A percentile compares a stretch with the other conserved stretches of the same genome.
Evolutionary conservation across 1,284 basidiomycete species (phyloP).

Genomic region (Ustilago vetiveriae): DNA sequence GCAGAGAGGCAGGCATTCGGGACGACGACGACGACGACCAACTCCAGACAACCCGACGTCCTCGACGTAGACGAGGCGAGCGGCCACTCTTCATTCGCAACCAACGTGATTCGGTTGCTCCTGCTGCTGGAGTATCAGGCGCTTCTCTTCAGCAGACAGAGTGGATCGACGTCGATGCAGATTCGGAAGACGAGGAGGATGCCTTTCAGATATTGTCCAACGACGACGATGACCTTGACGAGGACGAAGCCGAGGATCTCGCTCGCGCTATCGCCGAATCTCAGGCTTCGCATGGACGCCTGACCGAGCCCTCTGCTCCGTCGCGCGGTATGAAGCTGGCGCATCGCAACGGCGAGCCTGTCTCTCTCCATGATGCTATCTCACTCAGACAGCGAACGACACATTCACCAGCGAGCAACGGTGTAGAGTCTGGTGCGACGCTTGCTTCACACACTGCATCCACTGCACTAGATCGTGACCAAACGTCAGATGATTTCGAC

Average conservation of each 20-base stretch:
- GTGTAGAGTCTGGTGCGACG: not conserved
- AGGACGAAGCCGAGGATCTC: constrained; percentile 56
- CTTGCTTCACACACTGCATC: not conserved
- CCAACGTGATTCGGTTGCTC: too few species aligned
- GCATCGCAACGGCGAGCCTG: constrained; percentile 27
- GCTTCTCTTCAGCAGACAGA: constrained; percentile 9
- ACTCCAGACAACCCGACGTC: constrained; percentile 8
- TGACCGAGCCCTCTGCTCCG: not conserved
- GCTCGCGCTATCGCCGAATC: constrained; percentile 50
- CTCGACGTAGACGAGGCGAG: constrained; percentile 21
- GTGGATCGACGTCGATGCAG: constrained; percentile 42
- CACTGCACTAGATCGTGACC: not conserved
- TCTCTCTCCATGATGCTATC: constrained; percentile 40
- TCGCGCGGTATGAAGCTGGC: constrained; percentile 25
- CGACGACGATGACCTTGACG: constrained; percentile 33
- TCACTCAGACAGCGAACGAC: not conserved
- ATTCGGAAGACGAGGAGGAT: constrained; percentile 17
- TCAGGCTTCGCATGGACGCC: constrained; percentile 5
- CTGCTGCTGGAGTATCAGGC: not conserved
- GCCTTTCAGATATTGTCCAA: constrained; percentile 9
- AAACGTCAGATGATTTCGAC: constrained; percentile 10
- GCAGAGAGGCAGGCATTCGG: constrained; percentile 45
- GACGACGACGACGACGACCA: constrained; percentile 42
- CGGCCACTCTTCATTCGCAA: constrained; percentile 42
- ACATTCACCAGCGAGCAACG: not conserved